Percentiles rank a stretch among this genome's conserved stretches.
These are phyloP conservation scores for Trichoderma harzianum DNA, from an alignment of 2,329 filamentous ascomycete genomes.

Conservation along the genomic window DNA sequence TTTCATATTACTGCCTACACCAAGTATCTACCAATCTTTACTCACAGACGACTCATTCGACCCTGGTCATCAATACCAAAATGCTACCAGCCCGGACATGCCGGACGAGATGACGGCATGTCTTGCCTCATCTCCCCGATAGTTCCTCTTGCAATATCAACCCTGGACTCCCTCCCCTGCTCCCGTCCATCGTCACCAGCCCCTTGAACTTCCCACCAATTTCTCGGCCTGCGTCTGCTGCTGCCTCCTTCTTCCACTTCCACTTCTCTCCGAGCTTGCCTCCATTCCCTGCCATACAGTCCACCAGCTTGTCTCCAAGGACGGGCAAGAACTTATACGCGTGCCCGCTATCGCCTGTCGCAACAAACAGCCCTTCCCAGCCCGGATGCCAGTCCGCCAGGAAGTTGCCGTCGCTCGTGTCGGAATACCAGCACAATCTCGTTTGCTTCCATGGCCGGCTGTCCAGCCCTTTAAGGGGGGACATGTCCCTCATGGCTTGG, in stretches of 20 bases:
- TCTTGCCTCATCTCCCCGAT: conserved; percentile 15
- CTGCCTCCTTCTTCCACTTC: conserved; percentile 60
- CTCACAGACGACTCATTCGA: neutral
- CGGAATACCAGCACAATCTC: conserved; percentile 72
- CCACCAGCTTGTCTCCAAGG: conserved; percentile 59
- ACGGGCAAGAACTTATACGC: conserved; percentile 69
- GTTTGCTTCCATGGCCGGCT: conserved; percentile 59
- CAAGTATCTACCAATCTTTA: neutral
- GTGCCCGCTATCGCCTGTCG: conserved; percentile 62
- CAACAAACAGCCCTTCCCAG: conserved; percentile 56
- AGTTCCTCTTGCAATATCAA: conserved; percentile 46
- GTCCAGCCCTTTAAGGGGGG: conserved; percentile 54
- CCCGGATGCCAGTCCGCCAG: conserved; percentile 66
- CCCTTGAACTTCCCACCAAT: conserved; percentile 37
- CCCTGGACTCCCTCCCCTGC: conserved; percentile 46
- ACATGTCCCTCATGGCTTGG: conserved; percentile 55
- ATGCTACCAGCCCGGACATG: neutral
- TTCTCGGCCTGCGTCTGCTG: conserved; percentile 33
- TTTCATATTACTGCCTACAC: neutral
- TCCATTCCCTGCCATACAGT: conserved; percentile 48
- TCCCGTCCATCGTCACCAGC: conserved; percentile 52
- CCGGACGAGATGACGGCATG: neutral
- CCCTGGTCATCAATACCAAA: neutral
- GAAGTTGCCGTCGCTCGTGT: conserved; percentile 69
- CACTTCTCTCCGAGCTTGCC: conserved; percentile 55